Conservation (phyloP, 2,329 filamentous ascomycete genomes). For the Penicillium thymicola region DNA sequence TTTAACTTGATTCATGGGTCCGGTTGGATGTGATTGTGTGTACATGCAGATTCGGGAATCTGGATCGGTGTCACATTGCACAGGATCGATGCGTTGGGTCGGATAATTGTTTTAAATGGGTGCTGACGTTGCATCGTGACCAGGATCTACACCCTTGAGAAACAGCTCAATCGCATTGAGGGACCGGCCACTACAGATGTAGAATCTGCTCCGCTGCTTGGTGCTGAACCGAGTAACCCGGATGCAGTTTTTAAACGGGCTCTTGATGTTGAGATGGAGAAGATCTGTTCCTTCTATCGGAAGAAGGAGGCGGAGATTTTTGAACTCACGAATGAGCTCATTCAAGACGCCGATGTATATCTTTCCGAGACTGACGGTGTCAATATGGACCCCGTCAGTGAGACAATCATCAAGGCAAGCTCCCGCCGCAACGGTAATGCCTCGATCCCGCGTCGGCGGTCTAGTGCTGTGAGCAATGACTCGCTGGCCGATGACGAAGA, state of each 20-base stretch:
- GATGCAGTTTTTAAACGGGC: constrained; percentile 78
- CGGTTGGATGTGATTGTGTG: background rate
- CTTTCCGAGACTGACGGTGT: constrained; percentile 55
- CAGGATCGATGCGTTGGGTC: constrained; percentile 1
- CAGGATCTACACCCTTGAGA: constrained; percentile 94
- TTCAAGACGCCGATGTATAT: constrained; percentile 68
- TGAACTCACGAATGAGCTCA: constrained; percentile 72
- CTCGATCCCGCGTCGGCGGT: constrained; percentile 40
- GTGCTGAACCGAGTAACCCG: constrained; percentile 59
- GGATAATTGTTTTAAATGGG: constrained; percentile 1
- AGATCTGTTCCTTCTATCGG: constrained; percentile 86
- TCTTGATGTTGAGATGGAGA: constrained; percentile 86
- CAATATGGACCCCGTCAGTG: constrained; percentile 44
- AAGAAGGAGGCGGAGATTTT: constrained; percentile 86
- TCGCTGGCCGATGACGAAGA: constrained; percentile 53
- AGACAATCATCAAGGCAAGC: constrained; percentile 42
- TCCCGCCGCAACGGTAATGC: background rate
- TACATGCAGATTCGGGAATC: background rate
- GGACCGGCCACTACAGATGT: constrained; percentile 60
- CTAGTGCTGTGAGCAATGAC: constrained; percentile 41
- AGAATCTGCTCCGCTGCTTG: constrained; percentile 81
- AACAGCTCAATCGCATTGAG: constrained; percentile 64
- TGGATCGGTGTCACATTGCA: constrained; percentile 23
- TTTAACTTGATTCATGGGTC: background rate
- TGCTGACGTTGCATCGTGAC: constrained; percentile 12